Conservation (phyloP, 1,284 basidiomycete species). For the Trametes pubescens region DNA sequence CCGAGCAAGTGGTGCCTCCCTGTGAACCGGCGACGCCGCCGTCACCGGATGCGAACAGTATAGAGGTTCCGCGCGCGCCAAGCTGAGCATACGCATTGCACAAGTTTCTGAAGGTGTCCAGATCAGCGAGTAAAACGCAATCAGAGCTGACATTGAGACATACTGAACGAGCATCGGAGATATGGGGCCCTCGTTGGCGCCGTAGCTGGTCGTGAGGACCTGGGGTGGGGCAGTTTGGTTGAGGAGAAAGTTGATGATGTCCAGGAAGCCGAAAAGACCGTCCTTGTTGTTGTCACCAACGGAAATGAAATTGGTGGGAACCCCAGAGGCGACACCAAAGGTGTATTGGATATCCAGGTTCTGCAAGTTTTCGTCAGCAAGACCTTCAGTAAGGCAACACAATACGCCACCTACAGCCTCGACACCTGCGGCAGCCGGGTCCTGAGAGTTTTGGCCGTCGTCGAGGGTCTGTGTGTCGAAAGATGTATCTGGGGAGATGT, state of each 20-base stretch:
- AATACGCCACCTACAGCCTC: background rate
- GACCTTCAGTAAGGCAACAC: background rate
- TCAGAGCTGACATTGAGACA: background rate
- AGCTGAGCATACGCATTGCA: conserved; percentile 70
- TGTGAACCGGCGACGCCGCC: conserved; percentile 68
- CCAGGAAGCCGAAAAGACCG: background rate
- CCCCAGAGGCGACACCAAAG: background rate
- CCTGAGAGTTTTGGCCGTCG: background rate
- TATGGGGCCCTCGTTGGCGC: background rate
- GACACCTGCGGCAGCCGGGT: background rate
- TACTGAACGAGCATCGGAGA: background rate
- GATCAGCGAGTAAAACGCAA: background rate
- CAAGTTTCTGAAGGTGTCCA: background rate
- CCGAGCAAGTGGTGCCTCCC: conserved; percentile 47
- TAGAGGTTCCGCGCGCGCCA: conserved; percentile 52
- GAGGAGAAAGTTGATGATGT: background rate
- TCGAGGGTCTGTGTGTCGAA: background rate
- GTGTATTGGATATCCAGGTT: background rate
- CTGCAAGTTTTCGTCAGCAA: background rate
- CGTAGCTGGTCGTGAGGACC: background rate
- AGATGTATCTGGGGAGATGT: background rate
- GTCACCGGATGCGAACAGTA: conserved; percentile 60
- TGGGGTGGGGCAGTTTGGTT: background rate
- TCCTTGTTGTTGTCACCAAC: background rate
- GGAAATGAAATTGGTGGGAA: background rate